These are phyloP conservation scores for Daldinia childiae DNA, from an alignment of 495 filamentous ascomycete genomes.

Conservation along the genomic window DNA sequence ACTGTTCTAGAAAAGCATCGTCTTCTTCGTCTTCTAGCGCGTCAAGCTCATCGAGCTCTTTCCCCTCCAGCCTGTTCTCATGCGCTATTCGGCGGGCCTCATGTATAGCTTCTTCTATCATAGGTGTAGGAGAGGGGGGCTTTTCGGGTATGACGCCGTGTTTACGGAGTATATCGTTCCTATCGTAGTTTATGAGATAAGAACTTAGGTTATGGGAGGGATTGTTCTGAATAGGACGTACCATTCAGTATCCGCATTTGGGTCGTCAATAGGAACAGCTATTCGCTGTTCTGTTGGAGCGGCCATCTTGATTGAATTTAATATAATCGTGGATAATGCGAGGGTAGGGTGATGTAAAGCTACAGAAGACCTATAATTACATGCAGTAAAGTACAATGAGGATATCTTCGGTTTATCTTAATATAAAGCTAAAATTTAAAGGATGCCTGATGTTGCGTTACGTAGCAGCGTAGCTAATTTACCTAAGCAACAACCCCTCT, in stretches of 20 bases:
- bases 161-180: slow-evolving; percentile 98
- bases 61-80: slow-evolving; percentile 91
- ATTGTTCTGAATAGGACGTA: slow-evolving; percentile 48
- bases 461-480: too few relatives aligned
- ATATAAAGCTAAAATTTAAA: slow-evolving; percentile 4
- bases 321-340: background rate
- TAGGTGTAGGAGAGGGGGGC: slow-evolving; percentile 88
- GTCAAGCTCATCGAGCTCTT: slow-evolving; percentile 91
- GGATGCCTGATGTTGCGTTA: slow-evolving; percentile 21
- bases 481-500: slow-evolving; percentile 13
- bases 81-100: slow-evolving; percentile 82
- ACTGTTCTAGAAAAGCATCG: slow-evolving; percentile 86
- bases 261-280: slow-evolving; percentile 87
- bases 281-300: slow-evolving; percentile 71
- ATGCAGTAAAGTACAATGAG: background rate
- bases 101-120: slow-evolving; percentile 93
- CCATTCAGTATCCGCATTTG: slow-evolving; percentile 99
- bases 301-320: slow-evolving; percentile 66
- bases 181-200: slow-evolving; percentile 49
- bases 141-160: slow-evolving; percentile 97
- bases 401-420: background rate
- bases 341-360: background rate
- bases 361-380: background rate
- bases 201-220: background rate
- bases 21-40: slow-evolving; percentile 94